Conservation (phyloP, 202 grass and related monocot species). For the Sporobolus alterniflorus region DNA sequence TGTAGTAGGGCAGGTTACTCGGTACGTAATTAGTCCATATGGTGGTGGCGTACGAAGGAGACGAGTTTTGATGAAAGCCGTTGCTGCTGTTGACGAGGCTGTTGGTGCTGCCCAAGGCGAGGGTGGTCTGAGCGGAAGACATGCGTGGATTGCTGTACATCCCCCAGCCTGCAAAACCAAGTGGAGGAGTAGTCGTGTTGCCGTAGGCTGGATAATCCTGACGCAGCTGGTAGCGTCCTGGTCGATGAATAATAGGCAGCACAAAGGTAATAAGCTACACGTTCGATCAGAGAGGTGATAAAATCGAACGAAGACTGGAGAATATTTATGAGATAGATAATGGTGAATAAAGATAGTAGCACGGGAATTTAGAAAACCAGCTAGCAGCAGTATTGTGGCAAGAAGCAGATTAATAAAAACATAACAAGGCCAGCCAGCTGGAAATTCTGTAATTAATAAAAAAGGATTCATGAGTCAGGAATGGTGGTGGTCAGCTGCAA, state of each 20-base stretch:
- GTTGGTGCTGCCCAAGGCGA: no score
- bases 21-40: slow-evolving; percentile 23
- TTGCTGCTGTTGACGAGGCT: neutral
- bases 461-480: neutral
- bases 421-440: neutral
- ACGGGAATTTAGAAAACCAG: neutral
- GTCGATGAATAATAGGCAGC: neutral
- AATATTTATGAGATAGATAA: neutral
- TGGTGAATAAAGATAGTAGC: neutral
- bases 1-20: neutral
- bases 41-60: slow-evolving; percentile 10
- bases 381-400: neutral
- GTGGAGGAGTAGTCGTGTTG: neutral
- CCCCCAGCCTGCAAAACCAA: slow-evolving; percentile 36
- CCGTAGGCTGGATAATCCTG: neutral
- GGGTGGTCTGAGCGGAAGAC: slow-evolving; percentile 7
- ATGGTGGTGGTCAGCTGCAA: neutral
- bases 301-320: neutral
- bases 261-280: neutral
- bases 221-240: slow-evolving; percentile 34
- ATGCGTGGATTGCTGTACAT: slow-evolving; percentile 12
- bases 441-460: neutral
- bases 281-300: no score
- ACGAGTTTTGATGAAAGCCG: slow-evolving; percentile 25
- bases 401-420: neutral